Conservation (phyloP, 805 yeast species). For the Trichomonascus vanleenenianus region DNA sequence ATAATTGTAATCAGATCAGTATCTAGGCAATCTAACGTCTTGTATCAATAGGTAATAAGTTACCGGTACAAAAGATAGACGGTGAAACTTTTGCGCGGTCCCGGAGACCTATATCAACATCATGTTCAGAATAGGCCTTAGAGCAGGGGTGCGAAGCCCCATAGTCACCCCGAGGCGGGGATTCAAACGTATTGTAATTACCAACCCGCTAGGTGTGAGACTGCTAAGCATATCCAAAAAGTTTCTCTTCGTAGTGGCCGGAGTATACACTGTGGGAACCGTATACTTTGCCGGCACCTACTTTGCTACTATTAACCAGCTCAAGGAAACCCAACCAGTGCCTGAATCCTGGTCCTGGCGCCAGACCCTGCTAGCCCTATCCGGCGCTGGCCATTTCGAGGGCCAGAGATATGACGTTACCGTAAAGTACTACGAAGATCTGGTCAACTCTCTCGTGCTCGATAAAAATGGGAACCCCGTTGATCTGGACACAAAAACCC, state of each 20-base stretch:
- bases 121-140: not conserved
- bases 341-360: slow-evolving; percentile 17
- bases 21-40: too few species aligned
- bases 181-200: slow-evolving; percentile 4
- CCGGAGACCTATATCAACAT: too few species aligned
- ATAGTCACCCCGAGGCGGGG: not conserved
- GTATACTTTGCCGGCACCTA: slow-evolving; percentile 7
- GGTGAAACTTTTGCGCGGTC: too few species aligned
- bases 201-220: slow-evolving; percentile 6
- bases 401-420: slow-evolving; percentile 12
- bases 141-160: not conserved
- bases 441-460: slow-evolving; percentile 18
- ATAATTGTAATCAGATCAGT: too few species aligned
- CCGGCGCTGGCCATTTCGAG: slow-evolving; percentile 14
- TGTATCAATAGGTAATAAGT: too few species aligned
- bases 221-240: slow-evolving; percentile 5
- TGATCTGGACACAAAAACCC: slow-evolving; percentile 19
- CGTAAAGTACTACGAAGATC: slow-evolving; percentile 15
- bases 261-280: not conserved
- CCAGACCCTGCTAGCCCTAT: slow-evolving; percentile 10
- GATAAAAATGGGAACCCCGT: slow-evolving; percentile 10
- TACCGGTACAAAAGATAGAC: too few species aligned
- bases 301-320: slow-evolving; percentile 5
- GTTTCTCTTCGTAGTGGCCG: slow-evolving; percentile 1
- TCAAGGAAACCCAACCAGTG: slow-evolving; percentile 15